Evolutionary conservation across 805 yeast genomes (phyloP).

Genomic region (Suhomyces pyralidae): DNA sequence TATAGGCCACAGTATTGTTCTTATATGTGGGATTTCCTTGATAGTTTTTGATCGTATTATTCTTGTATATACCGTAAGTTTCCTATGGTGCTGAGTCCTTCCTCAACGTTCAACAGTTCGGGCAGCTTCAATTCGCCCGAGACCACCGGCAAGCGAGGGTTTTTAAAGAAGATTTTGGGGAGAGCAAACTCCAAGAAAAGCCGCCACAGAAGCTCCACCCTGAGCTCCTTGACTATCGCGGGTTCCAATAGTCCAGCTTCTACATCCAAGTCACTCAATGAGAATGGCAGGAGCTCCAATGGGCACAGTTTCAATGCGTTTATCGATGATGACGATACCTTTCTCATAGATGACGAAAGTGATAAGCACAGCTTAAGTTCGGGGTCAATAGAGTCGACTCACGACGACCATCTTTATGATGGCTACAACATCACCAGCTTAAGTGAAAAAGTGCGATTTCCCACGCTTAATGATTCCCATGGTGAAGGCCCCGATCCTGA

Average conservation of each 20-base stretch:
- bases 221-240: not conserved
- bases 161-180: conserved; percentile 13
- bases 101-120: not conserved
- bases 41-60: too few species aligned
- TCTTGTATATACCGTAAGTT: not conserved
- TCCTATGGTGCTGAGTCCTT: not conserved
- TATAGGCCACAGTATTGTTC: not conserved
- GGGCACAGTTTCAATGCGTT: not conserved
- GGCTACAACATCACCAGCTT: not conserved
- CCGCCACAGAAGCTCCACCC: not conserved
- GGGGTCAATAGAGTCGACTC: not conserved
- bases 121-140: not conserved
- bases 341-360: conserved; percentile 21
- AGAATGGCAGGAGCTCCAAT: not conserved
- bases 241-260: not conserved
- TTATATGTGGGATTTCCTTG: too few species aligned
- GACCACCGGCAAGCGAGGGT: conserved; percentile 7
- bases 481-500: not conserved
- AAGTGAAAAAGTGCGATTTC: conserved; percentile 1
- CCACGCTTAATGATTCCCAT: not conserved
- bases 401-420: not conserved
- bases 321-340: conserved; percentile 22
- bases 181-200: conserved; percentile 1
- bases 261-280: not conserved
- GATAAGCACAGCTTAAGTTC: not conserved